Conservation (phyloP, 2,329 filamentous ascomycete genomes). For the Xylariaceae sp. region DNA sequence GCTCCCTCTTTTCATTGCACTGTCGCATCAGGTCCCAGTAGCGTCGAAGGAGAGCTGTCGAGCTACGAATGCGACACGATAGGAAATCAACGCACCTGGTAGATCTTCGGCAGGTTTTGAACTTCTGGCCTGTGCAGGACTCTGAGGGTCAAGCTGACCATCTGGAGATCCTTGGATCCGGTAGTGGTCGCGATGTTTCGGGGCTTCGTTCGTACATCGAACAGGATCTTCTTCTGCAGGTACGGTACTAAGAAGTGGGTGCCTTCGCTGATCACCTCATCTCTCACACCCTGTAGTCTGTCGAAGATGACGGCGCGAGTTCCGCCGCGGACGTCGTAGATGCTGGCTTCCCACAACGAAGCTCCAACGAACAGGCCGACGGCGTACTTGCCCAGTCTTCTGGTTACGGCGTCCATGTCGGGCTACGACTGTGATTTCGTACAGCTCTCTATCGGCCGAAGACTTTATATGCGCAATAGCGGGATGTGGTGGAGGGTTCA, state of each 20-base stretch:
- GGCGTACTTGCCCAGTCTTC: slow-evolving; percentile 63
- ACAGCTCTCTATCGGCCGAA: too few species aligned
- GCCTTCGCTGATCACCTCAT: slow-evolving; percentile 88
- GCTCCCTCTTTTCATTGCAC: too few species aligned
- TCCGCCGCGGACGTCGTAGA: slow-evolving; percentile 97
- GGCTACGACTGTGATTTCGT: too few species aligned
- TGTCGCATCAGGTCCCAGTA: too few species aligned
- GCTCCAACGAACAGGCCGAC: slow-evolving; percentile 70
- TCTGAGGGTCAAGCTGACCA: slow-evolving; percentile 96
- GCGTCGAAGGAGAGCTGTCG: neutral
- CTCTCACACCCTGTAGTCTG: slow-evolving; percentile 85
- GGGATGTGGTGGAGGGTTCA: too few species aligned
- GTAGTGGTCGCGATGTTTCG: slow-evolving; percentile 97
- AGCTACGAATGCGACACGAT: neutral
- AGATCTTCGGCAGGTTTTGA: slow-evolving; percentile 90
- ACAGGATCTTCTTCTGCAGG: slow-evolving; percentile 91
- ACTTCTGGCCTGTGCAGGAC: slow-evolving; percentile 95
- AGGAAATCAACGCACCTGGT: slow-evolving; percentile 67
- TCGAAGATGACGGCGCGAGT: slow-evolving; percentile 98
- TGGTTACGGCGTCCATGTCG: slow-evolving; percentile 56
- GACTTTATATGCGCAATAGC: too few species aligned
- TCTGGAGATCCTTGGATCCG: slow-evolving; percentile 97
- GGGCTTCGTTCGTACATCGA: slow-evolving; percentile 96
- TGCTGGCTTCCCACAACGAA: slow-evolving; percentile 69
- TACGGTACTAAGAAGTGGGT: slow-evolving; percentile 96